Conservation (phyloP, 2,329 filamentous ascomycete species). For the Penicillium sclerotigenum region DNA sequence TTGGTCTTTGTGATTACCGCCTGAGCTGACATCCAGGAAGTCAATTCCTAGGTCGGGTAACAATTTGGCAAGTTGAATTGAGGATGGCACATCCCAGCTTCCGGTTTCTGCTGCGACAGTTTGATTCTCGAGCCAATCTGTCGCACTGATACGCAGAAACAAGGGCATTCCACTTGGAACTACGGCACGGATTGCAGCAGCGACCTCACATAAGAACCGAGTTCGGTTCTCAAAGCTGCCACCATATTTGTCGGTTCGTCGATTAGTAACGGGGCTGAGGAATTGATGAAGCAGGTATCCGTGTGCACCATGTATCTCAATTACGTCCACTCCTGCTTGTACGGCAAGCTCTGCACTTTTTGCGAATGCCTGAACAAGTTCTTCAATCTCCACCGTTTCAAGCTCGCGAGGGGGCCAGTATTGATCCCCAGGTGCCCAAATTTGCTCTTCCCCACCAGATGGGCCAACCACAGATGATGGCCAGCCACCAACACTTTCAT, state of each 20-base stretch:
- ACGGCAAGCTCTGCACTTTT: conserved; percentile 58
- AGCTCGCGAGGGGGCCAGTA: conserved; percentile 64
- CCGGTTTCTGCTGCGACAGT: conserved; percentile 20
- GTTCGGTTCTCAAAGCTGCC: conserved; percentile 60
- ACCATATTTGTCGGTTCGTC: conserved; percentile 57
- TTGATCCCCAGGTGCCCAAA: conserved; percentile 59
- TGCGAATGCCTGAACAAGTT: conserved; percentile 60
- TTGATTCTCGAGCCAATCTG: conserved; percentile 65
- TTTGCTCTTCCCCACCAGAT: conserved; percentile 48
- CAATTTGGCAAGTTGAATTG: conserved; percentile 40
- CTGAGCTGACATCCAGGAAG: conserved; percentile 47
- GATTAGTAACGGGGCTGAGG: conserved; percentile 65
- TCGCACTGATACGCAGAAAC: conserved; percentile 67
- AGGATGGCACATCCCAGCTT: conserved; percentile 43
- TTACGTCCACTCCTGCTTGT: conserved; percentile 68
- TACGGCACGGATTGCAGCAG: conserved; percentile 56
- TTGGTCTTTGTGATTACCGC: conserved; percentile 46
- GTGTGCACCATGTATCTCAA: conserved; percentile 76
- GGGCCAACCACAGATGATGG: conserved; percentile 48
- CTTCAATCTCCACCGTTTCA: conserved; percentile 63
- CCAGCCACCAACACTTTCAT: conserved; percentile 53
- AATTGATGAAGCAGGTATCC: conserved; percentile 72
- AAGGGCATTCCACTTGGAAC: conserved; percentile 68
- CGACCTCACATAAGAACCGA: conserved; percentile 64
- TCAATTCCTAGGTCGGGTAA: conserved; percentile 45